phyloP scores from a whole-genome alignment of 257 asterid genomes.

The Primulina huaijiensis region DNA sequence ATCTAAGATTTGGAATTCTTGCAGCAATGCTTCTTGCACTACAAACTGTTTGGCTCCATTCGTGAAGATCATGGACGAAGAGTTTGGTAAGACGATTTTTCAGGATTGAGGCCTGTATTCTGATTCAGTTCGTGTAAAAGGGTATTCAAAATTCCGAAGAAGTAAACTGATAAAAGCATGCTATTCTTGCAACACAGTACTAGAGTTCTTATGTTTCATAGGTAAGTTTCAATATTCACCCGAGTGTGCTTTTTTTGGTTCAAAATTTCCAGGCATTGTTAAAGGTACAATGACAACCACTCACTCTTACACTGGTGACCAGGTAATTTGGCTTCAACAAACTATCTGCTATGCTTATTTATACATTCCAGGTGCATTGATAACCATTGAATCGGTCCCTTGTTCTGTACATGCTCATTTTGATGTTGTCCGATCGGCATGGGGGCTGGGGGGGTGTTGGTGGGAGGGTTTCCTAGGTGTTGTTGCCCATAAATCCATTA shows the following conservation, averaged over 20 bases:
- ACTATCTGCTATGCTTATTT: neutral
- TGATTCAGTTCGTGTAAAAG: neutral
- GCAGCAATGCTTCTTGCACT: slow-evolving; percentile 97
- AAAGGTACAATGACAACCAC: slow-evolving; percentile 98
- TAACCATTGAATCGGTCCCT: no score
- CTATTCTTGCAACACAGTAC: neutral
- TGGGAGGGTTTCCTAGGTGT: no score
- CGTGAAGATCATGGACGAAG: slow-evolving; percentile 81
- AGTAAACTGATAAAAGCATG: neutral
- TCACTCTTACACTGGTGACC: slow-evolving; percentile 97
- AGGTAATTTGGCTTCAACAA: slow-evolving; percentile 39
- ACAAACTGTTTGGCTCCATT: slow-evolving; percentile 97
- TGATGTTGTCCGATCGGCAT: no score
- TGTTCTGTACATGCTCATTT: no score
- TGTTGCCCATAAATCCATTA: neutral
- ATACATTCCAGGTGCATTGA: neutral
- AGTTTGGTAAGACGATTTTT: slow-evolving; percentile 47
- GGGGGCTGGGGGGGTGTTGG: no score
- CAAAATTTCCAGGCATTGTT: slow-evolving; percentile 61
- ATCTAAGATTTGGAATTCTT: slow-evolving; percentile 7
- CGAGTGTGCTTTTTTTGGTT: neutral
- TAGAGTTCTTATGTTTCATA: neutral
- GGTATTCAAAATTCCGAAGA: neutral
- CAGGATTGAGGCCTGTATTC: neutral
- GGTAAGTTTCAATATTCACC: neutral